Base-by-base conservation (phyloP, 495 filamentous ascomycete genomes). In the Penicillium macrosclerotiorum region DNA sequence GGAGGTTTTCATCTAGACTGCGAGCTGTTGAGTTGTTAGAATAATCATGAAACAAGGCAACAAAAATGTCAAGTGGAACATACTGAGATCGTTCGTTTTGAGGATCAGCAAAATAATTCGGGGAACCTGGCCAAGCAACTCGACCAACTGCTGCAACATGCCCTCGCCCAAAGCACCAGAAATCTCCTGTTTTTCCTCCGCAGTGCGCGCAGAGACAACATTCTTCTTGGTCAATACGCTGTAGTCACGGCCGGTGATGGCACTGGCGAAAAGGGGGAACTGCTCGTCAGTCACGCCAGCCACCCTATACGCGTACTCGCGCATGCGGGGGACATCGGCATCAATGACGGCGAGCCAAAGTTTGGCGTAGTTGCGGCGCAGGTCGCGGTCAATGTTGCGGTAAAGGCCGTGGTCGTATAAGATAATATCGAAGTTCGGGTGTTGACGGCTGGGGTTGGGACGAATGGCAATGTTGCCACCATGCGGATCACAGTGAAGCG, bases 371-470 rank as follows among this genome's bases (percentile, higher is more conserved):
- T 84, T 86, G 8, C 90, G 80, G 38, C 88, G 84, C 3, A 96
- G 67, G 5, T 82, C 67, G 20, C 75, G 71, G 8, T 90, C 88
- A 50, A 99, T 97, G 56, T 91, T 88, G 30, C 94, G 86, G 67
- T 99, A 99, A 3, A 99, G 74, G 1, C 94, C 94, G 65, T 99
- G 94, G 57, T 99, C 94, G 63, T 95, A 96, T n/a, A 98, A 79
- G 49, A 99, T 86, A 49, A 99, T 85, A 57, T 99, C 94, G 56
- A 99, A 99, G 60, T 96, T 96, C n/a, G 79, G 80, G 24, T 69
- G 66, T 13, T 74, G 64, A 20, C 81, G 71, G 5, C 62, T 64
- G 12, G 68, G 52, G 54, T 90, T 91, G 55, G 82, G 79, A 20
- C 93, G 82, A 49, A 99, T 90, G 20, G 94, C 93, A 22, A 97